Evolutionary conservation across 2,329 filamentous ascomycete genomes (phyloP), one percentile per base, ranked within the genome.

Genomic region (Geosmithia morbida): DNA sequence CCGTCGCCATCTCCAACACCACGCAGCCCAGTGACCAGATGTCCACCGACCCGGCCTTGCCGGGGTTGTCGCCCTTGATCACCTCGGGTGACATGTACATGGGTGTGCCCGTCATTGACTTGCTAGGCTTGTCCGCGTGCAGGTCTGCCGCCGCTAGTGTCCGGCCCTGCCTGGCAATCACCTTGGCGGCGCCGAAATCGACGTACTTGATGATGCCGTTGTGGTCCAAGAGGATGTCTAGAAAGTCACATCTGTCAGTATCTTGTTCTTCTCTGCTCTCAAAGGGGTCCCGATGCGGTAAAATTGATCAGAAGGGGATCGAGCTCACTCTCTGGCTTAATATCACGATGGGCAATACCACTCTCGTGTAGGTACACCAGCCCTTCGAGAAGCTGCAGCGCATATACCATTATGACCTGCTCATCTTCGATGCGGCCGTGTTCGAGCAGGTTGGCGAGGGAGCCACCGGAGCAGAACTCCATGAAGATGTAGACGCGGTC

Each of bases 1-100:
- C 92, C 0, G 92, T 98, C 3, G 87, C 87, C 90, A 98, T 97
- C 65, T 98, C 92, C 41, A 96, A 77, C 53, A 98, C 87, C 39
- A 98, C 92, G 60, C 92, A 98, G 47, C 92, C 90, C 2, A 98
- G 74, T 2, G 89, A 96, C 90, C 90, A 98, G 51, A 97, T 82
- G 60, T 98, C 90, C 43, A 94, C 87, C 2, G 89, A 83, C 40
- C 89, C 90, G 49, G 88, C 83, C 53, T 86, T 83, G 48, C 85
- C 85, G 13, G 81, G 70, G 60, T 81, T 81, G 53, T 89, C 83
- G 48, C 92, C 92, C 58, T 89, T 94, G 69, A 98, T 97, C 41
- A 96, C 87, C 69, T 98, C 92, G 5, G 92, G 92, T 7, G 92
- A 97, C 92, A 98, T 98, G 72, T 98, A 98, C 92, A 98, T 98